These are phyloP conservation scores for Pelargonium fulgidum DNA, from an alignment of 441 rosid genomes.

Conservation along the genomic window DNA sequence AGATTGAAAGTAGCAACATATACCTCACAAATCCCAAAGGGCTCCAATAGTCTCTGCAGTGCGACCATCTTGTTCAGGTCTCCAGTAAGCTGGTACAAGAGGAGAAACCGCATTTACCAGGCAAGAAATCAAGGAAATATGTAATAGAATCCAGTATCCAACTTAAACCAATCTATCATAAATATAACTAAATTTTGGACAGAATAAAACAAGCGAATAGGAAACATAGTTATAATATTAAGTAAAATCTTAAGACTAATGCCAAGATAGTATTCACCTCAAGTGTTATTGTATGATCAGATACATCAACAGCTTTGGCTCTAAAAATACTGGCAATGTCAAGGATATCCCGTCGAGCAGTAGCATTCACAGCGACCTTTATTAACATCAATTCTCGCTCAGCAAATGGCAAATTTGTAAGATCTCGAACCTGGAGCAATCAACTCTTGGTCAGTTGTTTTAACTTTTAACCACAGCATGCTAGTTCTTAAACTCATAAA, in stretches of 20 bases:
- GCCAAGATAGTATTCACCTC: conserved; percentile 40
- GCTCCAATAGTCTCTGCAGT: conserved; percentile 82
- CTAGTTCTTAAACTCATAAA: conserved; percentile 8
- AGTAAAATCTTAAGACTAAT: too few relatives aligned
- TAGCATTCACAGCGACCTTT: conserved; percentile 68
- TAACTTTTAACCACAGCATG: not conserved
- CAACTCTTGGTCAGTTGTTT: conserved; percentile 10
- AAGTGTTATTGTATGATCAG: conserved; percentile 80
- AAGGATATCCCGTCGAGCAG: conserved; percentile 76
- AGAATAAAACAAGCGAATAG: not conserved
- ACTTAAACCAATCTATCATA: too few relatives aligned
- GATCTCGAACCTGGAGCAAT: conserved; percentile 48
- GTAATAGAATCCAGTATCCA: not conserved
- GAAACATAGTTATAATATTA: not conserved
- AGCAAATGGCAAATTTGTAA: conserved; percentile 77
- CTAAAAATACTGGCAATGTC: conserved; percentile 82
- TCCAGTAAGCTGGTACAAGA: conserved; percentile 66
- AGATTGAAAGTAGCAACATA: conserved; percentile 19
- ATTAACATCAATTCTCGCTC: conserved; percentile 81
- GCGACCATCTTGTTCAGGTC: conserved; percentile 96
- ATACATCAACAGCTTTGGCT: conserved; percentile 74
- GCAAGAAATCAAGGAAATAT: not conserved
- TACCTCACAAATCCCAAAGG: conserved; percentile 97
- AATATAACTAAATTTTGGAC: not conserved
- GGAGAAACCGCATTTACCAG: conserved; percentile 23